Base-by-base conservation (phyloP, 495 filamentous ascomycete genomes). In the Penicillium coffeae region DNA sequence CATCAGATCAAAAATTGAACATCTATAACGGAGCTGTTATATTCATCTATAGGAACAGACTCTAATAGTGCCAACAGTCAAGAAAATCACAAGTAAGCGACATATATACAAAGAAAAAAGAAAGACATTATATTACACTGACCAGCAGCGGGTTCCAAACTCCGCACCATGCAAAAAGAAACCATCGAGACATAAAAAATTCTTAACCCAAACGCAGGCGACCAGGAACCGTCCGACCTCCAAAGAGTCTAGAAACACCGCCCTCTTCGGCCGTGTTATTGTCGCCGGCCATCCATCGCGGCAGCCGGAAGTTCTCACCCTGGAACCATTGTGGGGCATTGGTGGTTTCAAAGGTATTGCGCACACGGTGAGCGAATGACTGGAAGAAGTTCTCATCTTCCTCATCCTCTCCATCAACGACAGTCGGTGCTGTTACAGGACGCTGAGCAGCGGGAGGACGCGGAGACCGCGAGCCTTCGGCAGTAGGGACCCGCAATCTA, bases 321-420 rank as follows among this genome's bases (percentile, higher is more conserved):
- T 83, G 78, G 42, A 94, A 57, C 89, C 90, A 95, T 42, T 83
- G 79, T 1, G 91, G 90, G 25, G 83, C 79, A 36, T 91, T 87
- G 14, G 89, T 70, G 5, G 84, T 87, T 43, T 98, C 93, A 42
- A 97, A 80, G 2, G 93, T 96, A 62, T 98, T 98, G 58, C 78
- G 82, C 43, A 98, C 83, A 32, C 93, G 76, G 60, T 95, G 89
- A 0, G 85, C 83, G 45, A 96, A 85, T 15, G 81, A 85, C 47
- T 85, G 79, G 56, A 95, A 90, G 63, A 95, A 89, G 36, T 80
- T 85, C 52, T 87, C 84, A 15, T 93, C 88, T 21, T 89, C 86
- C 2, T 78, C 76, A 36, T 83, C 76, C 44, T 83, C 81, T 7
- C 74, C 78, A 12, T 73, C 74, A 8, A 66, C 60, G 3, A 70